phyloP scores from a whole-genome alignment of 495 filamentous ascomycete species.

The Jackrogersella multiformis region DNA sequence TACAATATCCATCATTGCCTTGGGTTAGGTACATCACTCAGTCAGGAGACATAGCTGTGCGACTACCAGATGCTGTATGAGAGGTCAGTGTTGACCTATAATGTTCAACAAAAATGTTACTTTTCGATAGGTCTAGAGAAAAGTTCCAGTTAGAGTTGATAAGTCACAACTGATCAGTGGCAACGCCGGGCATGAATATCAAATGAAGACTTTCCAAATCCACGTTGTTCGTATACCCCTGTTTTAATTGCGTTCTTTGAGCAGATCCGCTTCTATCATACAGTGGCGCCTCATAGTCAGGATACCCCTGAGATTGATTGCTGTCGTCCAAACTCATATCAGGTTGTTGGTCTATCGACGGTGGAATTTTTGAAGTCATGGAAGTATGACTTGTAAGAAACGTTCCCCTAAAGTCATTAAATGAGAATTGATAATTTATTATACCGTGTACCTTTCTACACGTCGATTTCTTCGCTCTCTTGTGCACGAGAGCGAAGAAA shows the following conservation, averaged over 20 bases:
- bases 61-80: slow-evolving; percentile 87
- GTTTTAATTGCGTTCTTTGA: slow-evolving; percentile 2
- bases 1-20: slow-evolving; percentile 97
- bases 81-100: slow-evolving; percentile 22
- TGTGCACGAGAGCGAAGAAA: background rate
- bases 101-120: slow-evolving; percentile 33
- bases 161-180: slow-evolving; percentile 30
- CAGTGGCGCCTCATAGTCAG: background rate
- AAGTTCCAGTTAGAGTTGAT: slow-evolving; percentile 37
- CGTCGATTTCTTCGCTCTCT: background rate
- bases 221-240: slow-evolving; percentile 6
- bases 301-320: background rate
- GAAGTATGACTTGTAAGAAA: slow-evolving; percentile 9
- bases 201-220: slow-evolving; percentile 24
- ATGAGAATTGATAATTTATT: slow-evolving; percentile 4
- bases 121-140: slow-evolving; percentile 42
- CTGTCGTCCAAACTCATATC: background rate
- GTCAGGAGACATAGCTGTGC: slow-evolving; percentile 92
- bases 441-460: background rate
- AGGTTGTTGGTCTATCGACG: background rate
- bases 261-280: background rate
- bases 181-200: slow-evolving; percentile 33
- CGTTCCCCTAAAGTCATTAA: background rate
- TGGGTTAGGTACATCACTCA: slow-evolving; percentile 99
- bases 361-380: background rate